A percentile compares a stretch with the other conserved stretches of the same genome.
phyloP scores from a whole-genome alignment of 257 asterid species.

The Fraxinus pennsylvanica region DNA sequence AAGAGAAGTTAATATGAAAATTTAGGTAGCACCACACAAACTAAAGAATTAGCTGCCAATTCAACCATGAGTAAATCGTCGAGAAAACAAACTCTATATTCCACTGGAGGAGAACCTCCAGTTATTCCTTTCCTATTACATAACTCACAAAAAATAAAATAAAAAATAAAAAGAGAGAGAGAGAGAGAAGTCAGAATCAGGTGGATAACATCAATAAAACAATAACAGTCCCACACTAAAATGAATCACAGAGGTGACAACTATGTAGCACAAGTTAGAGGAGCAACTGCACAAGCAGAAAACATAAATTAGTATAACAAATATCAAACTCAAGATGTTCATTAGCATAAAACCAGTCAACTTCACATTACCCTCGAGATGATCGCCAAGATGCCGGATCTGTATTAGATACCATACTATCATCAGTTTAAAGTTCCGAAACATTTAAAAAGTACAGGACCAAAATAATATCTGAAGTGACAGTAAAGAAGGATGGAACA shows the following conservation, averaged over 20 bases:
- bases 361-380: constrained; percentile 37
- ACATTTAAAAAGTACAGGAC: constrained; percentile 33
- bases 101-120: constrained; percentile 8
- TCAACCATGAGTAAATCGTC: neutral
- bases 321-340: constrained; percentile 22
- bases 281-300: constrained; percentile 41
- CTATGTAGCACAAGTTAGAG: constrained; percentile 27
- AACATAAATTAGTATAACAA: neutral
- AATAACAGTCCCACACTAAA: constrained; percentile 17
- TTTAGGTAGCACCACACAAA: neutral
- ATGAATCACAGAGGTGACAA: constrained; percentile 24
- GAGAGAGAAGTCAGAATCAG: constrained; percentile 2
- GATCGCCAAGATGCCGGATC: constrained; percentile 36
- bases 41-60: neutral
- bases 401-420: constrained; percentile 36
- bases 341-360: constrained; percentile 18
- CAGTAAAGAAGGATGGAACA: constrained; percentile 22
- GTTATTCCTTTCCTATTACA: neutral
- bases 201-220: constrained; percentile 10
- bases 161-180: too few relatives aligned
- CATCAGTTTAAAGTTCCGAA: constrained; percentile 33
- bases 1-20: neutral
- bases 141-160: neutral
- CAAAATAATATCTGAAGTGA: constrained; percentile 32
- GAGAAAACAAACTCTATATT: neutral